Evolutionary conservation across 2,329 filamentous ascomycete genomes (phyloP).

Genomic region (Ambrosiella beaveri): DNA sequence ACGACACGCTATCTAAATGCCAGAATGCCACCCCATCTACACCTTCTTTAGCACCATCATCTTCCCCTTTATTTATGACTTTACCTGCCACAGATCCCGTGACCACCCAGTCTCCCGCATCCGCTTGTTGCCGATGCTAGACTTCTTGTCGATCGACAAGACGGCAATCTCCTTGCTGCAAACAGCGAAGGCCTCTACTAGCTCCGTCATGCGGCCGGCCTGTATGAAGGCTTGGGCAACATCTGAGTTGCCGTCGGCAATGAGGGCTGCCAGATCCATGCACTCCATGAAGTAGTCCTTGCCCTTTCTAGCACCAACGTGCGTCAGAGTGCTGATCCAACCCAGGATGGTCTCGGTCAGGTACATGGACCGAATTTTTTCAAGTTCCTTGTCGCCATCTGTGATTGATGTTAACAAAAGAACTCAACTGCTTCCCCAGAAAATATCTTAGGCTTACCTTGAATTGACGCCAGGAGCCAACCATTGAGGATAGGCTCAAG

Average conservation of each 20-base stretch:
- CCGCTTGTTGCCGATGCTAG: slow-evolving; percentile 35
- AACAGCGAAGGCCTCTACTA: slow-evolving; percentile 59
- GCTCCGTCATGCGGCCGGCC: slow-evolving; percentile 52
- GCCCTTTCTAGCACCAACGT: slow-evolving; percentile 55
- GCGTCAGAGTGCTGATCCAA: slow-evolving; percentile 67
- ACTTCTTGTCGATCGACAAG: slow-evolving; percentile 33
- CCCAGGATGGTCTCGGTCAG: slow-evolving; percentile 73
- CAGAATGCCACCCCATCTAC: neutral
- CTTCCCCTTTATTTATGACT: slow-evolving; percentile 18
- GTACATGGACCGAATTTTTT: slow-evolving; percentile 54
- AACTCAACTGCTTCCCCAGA: neutral
- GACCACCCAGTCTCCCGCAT: slow-evolving; percentile 45
- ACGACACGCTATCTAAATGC: neutral
- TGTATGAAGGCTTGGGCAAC: slow-evolving; percentile 47
- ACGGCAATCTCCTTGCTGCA: slow-evolving; percentile 56
- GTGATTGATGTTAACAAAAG: slow-evolving; percentile 13
- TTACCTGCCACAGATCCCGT: slow-evolving; percentile 43
- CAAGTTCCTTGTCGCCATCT: slow-evolving; percentile 45
- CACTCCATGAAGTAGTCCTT: slow-evolving; percentile 64
- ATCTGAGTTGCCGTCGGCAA: slow-evolving; percentile 55
- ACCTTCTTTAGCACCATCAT: neutral
- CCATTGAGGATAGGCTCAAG: slow-evolving; percentile 45
- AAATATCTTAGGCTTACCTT: slow-evolving; percentile 28
- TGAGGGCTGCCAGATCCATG: slow-evolving; percentile 65
- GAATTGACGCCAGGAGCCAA: slow-evolving; percentile 40